A percentile compares a stretch with the other conserved stretches of the same genome.
Evolutionary conservation across 169 alveolate species (phyloP).

Genomic region (Cryptosporidium viatorum): DNA sequence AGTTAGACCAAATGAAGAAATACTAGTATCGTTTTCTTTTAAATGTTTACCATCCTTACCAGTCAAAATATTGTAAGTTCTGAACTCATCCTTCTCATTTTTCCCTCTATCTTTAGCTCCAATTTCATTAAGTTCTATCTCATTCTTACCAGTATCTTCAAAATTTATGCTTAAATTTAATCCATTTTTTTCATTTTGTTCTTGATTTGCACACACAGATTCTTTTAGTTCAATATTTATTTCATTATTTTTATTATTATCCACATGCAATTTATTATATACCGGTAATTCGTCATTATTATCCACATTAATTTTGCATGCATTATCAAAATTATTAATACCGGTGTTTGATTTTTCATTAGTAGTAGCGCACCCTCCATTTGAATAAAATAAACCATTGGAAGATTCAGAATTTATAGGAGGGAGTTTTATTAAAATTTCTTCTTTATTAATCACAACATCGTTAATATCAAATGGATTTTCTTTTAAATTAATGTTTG

Average conservation of each 20-base stretch:
- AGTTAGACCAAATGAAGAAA: constrained; percentile 22
- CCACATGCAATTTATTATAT: not conserved
- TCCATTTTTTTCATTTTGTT: not conserved
- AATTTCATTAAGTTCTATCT: not conserved
- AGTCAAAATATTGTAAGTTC: not conserved
- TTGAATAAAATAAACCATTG: not conserved
- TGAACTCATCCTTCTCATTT: not conserved
- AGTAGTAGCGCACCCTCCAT: not conserved
- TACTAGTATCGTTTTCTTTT: not conserved
- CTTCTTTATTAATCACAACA: not conserved
- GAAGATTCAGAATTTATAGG: not conserved
- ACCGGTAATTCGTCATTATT: not conserved
- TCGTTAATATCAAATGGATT: not conserved
- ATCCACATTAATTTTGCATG: constrained; percentile 10
- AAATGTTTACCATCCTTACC: not conserved
- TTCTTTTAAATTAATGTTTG: not conserved
- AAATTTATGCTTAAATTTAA: too few relatives aligned
- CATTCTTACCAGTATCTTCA: not conserved
- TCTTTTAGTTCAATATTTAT: not conserved
- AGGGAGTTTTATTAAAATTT: not conserved
- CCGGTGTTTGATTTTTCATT: not conserved
- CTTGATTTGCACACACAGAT: not conserved
- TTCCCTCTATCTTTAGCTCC: not conserved
- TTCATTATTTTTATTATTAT: not conserved
- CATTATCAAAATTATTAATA: not conserved